Evolutionary conservation across 1,284 basidiomycete species (phyloP).

Genomic region (Moniliophthora roreri): DNA sequence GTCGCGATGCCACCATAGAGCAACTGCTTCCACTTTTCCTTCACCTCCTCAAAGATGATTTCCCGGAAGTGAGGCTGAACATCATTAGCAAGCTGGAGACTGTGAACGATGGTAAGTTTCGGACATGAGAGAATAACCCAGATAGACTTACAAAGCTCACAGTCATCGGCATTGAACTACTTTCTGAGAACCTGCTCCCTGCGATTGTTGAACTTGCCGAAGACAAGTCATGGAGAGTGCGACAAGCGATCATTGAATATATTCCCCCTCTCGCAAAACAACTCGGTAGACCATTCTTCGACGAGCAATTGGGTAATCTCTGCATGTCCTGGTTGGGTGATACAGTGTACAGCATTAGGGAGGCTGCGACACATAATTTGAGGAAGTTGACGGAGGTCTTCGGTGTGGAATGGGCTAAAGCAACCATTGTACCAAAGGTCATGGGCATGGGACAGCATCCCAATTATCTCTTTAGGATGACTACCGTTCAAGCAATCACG

Average conservation of each 20-base stretch:
- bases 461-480: conserved; percentile 99
- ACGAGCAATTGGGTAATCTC: conserved; percentile 94
- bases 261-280: conserved; percentile 95
- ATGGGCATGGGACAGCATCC: conserved; percentile 97
- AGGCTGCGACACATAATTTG: conserved; percentile 95
- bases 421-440: conserved; percentile 96
- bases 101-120: conserved; percentile 88
- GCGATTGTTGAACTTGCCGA: conserved; percentile 98
- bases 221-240: conserved; percentile 99
- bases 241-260: conserved; percentile 99
- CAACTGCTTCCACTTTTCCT: conserved; percentile 97
- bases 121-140: too few relatives aligned
- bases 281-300: conserved; percentile 95
- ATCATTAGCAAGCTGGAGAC: conserved; percentile 99
- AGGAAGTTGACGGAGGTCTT: conserved; percentile 99
- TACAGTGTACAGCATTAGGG: conserved; percentile 97
- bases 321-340: conserved; percentile 99
- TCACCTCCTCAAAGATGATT: conserved; percentile 97
- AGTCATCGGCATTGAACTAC: conserved; percentile 97
- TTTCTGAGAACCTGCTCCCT: conserved; percentile 95
- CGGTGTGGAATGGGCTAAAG: conserved; percentile 96
- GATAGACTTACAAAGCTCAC: conserved; percentile 10
- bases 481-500: conserved; percentile 97
- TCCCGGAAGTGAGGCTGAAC: conserved; percentile 96
- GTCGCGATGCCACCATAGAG: conserved; percentile 94